Evolutionary conservation across 495 filamentous ascomycete genomes (phyloP).

Genomic region (Penicillium odoratum): DNA sequence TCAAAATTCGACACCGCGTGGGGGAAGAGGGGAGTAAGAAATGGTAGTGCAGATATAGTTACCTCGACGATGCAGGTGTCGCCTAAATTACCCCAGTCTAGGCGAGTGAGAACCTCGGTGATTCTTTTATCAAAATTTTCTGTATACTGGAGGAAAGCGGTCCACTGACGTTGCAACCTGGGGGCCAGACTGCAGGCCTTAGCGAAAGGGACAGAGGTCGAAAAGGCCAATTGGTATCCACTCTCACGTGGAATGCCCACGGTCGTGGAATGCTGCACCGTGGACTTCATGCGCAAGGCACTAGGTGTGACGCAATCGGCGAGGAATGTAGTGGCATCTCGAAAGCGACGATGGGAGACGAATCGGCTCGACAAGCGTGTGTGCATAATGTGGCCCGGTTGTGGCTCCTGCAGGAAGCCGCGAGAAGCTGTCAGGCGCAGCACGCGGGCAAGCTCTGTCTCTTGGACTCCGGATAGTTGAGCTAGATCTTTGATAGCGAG

Average conservation of each 20-base stretch:
- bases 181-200: background rate
- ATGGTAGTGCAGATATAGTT: background rate
- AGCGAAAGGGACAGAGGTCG: background rate
- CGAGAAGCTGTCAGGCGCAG: background rate
- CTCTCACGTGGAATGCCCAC: no score
- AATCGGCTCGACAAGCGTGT: background rate
- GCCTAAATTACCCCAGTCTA: background rate
- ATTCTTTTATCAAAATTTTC: background rate
- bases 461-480: background rate
- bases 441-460: background rate
- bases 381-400: background rate
- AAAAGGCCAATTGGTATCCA: no score
- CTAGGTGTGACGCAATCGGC: background rate
- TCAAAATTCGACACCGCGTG: background rate
- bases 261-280: background rate
- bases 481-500: background rate
- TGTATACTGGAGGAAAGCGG: background rate
- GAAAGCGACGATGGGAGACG: background rate
- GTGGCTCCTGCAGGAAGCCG: background rate
- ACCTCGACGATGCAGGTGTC: conserved; percentile 1
- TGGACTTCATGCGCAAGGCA: background rate
- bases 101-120: background rate
- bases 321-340: background rate
- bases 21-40: background rate
- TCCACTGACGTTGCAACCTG: background rate